Conservation (phyloP, 2,329 filamentous ascomycete genomes). For the Penicillium sclerotiorum region DNA sequence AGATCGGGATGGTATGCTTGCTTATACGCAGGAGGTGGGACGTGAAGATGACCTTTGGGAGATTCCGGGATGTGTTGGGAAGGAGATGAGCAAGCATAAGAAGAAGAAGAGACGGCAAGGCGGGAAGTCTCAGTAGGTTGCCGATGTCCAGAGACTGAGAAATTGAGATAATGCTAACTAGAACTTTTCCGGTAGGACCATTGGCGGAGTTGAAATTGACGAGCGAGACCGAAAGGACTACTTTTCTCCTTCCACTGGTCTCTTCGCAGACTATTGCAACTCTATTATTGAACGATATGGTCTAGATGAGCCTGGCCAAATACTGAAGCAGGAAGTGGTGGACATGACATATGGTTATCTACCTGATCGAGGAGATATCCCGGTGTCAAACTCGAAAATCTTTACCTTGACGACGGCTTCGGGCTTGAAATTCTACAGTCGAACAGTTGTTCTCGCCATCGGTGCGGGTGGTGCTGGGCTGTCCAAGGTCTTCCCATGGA, state of each 20-base stretch:
- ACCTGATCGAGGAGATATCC: conserved; percentile 42
- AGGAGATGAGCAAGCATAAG: conserved; percentile 77
- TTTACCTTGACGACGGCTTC: conserved; percentile 67
- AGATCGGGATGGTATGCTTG: conserved; percentile 73
- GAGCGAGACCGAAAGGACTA: conserved; percentile 71
- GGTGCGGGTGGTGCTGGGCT: conserved; percentile 69
- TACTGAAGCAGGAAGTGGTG: conserved; percentile 62
- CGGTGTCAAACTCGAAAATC: conserved; percentile 52
- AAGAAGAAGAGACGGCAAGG: conserved; percentile 71
- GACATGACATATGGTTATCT: conserved; percentile 62
- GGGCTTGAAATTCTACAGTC: conserved; percentile 56
- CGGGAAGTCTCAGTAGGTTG: conserved; percentile 47
- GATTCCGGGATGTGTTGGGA: conserved; percentile 74
- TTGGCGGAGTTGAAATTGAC: conserved; percentile 58
- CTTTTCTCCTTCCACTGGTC: conserved; percentile 63
- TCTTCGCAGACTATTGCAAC: conserved; percentile 66
- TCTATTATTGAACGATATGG: conserved; percentile 61
- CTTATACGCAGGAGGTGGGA: conserved; percentile 64
- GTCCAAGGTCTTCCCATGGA: conserved; percentile 53
- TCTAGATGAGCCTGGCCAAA: conserved; percentile 54
- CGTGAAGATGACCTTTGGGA: conserved; percentile 68
- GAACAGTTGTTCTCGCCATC: conserved; percentile 69
- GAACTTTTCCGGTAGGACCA: conserved; percentile 8
- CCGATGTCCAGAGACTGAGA: neutral
- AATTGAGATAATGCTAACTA: neutral